Percentiles rank a stretch among this genome's conserved stretches.
Evolutionary conservation across 306 rosid genomes (phyloP).

Genomic region (Pyrus pyrifolia): DNA sequence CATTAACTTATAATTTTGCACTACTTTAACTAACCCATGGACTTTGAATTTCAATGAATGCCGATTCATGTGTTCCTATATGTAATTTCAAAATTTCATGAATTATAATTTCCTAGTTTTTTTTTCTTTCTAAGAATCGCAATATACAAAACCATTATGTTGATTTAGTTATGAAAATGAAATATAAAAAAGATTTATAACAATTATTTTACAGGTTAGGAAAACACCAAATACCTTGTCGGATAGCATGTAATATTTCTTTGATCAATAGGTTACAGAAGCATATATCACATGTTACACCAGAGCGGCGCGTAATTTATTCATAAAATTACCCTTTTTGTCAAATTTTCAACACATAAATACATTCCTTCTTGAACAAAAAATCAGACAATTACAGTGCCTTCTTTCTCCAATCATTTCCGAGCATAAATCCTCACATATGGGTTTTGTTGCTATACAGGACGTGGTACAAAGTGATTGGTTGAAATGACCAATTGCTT

Average conservation of each 20-base stretch:
- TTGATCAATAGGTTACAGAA: neutral
- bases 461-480: neutral
- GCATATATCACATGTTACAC: neutral
- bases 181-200: too few relatives aligned
- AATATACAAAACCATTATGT: neutral
- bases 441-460: too few relatives aligned
- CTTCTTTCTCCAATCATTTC: neutral
- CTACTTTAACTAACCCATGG: neutral
- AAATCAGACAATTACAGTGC: neutral
- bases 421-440: neutral
- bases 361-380: neutral
- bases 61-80: neutral
- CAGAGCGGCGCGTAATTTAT: neutral
- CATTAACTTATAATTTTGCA: neutral
- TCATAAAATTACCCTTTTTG: neutral
- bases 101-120: neutral
- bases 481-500: neutral
- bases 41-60: neutral
- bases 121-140: neutral
- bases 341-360: neutral
- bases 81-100: too few relatives aligned
- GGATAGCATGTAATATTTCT: too few relatives aligned
- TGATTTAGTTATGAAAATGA: neutral
- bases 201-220: neutral
- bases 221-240: neutral